Percentiles rank a stretch among this genome's conserved stretches.
phyloP scores from a whole-genome alignment of 352 stramenopile species.

The Globisporangium paddicum region DNA sequence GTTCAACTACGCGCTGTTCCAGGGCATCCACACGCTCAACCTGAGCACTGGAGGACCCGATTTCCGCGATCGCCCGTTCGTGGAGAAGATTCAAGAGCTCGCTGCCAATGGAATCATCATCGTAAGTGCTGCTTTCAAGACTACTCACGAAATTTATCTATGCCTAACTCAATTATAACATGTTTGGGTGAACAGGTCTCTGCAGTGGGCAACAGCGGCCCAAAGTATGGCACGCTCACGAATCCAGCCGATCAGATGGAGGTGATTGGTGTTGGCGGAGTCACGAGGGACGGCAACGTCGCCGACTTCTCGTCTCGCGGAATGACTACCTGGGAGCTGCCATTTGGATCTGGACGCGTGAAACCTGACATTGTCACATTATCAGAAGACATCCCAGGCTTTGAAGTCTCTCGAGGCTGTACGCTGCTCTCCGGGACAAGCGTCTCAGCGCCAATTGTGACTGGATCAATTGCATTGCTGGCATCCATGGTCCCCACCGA shows the following conservation, averaged over 20 bases:
- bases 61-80: conserved; percentile 81
- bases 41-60: conserved; percentile 82
- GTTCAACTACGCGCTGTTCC: conserved; percentile 87
- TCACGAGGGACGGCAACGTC: conserved; percentile 50
- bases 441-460: conserved; percentile 79
- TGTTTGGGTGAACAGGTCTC: conserved; percentile 39
- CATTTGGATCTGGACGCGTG: conserved; percentile 73
- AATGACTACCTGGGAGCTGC: conserved; percentile 85
- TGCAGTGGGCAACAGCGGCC: conserved; percentile 81
- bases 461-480: conserved; percentile 68
- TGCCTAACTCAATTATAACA: neutral
- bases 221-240: conserved; percentile 79
- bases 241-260: conserved; percentile 84
- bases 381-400: conserved; percentile 58
- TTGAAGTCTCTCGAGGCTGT: conserved; percentile 44
- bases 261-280: conserved; percentile 79
- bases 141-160: neutral
- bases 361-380: conserved; percentile 84
- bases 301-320: conserved; percentile 78
- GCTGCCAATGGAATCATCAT: conserved; percentile 75
- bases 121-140: conserved; percentile 19
- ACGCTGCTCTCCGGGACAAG: conserved; percentile 77
- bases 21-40: conserved; percentile 79
- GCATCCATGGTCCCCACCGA: conserved; percentile 60
- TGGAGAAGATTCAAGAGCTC: conserved; percentile 87